These are phyloP conservation scores for Chaetomidium leptoderma DNA, from an alignment of 495 filamentous ascomycete species.

Conservation along the genomic window DNA sequence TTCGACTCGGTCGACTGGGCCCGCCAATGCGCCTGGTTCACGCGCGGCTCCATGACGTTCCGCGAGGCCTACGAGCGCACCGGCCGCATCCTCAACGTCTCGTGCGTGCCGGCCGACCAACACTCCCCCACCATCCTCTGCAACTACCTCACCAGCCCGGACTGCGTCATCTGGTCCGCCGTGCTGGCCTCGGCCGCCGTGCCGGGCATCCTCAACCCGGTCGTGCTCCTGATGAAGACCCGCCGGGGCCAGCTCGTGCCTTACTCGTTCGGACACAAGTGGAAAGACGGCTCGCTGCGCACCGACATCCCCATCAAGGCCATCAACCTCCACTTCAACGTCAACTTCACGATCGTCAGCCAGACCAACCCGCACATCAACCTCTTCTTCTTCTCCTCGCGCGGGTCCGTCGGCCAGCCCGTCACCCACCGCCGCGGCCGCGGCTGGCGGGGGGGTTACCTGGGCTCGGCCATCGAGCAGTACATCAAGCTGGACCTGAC, in stretches of 20 bases:
- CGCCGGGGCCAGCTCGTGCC: slow-evolving; percentile 66
- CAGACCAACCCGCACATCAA: slow-evolving; percentile 98
- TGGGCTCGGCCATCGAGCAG: slow-evolving; percentile 87
- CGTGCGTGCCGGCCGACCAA: slow-evolving; percentile 94
- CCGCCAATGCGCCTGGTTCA: slow-evolving; percentile 78
- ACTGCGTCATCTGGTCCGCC: slow-evolving; percentile 98
- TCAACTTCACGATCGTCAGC: slow-evolving; percentile 92
- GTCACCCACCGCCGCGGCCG: slow-evolving; percentile 91
- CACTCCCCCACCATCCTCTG: slow-evolving; percentile 86
- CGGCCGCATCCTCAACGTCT: slow-evolving; percentile 89
- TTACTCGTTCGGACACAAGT: slow-evolving; percentile 93
- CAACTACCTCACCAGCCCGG: slow-evolving; percentile 90
- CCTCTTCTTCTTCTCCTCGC: slow-evolving; percentile 94
- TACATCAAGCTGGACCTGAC: slow-evolving; percentile 92
- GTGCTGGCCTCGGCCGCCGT: slow-evolving; percentile 94
- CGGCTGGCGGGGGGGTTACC: slow-evolving; percentile 92
- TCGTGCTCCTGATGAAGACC: slow-evolving; percentile 94
- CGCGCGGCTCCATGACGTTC: slow-evolving; percentile 85
- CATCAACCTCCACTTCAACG: slow-evolving; percentile 93
- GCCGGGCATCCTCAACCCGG: slow-evolving; percentile 91
- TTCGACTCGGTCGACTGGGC: slow-evolving; percentile 96
- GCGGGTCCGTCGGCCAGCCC: slow-evolving; percentile 84
- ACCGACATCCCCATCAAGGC: slow-evolving; percentile 95
- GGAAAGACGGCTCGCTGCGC: slow-evolving; percentile 92
- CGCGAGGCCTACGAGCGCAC: slow-evolving; percentile 92